These are phyloP conservation scores for Leccinum idahoense DNA, from an alignment of 1,284 basidiomycete genomes.

Conservation along the genomic window DNA sequence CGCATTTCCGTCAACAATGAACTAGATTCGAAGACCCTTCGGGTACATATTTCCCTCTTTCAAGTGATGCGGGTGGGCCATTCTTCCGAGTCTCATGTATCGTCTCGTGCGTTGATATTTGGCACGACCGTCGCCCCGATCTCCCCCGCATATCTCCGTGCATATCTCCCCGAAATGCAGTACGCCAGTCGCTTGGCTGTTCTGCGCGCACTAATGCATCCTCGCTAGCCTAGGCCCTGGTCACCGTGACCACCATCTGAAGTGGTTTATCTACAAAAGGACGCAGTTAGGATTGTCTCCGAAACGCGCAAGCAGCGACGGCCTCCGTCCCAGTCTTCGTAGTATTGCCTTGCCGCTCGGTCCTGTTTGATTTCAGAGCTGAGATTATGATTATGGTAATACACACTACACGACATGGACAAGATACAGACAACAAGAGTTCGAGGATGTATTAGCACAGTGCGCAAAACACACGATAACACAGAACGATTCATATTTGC, in stretches of 20 bases:
- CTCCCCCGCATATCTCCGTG: conserved; percentile 55
- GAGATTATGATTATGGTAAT: conserved; percentile 10
- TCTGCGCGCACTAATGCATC: conserved; percentile 3
- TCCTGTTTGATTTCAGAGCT: not conserved
- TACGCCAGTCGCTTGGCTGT: conserved; percentile 31
- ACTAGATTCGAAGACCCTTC: too few species aligned
- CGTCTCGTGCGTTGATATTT: conserved; percentile 67
- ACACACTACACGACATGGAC: conserved; percentile 20
- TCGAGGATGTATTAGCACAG: not conserved
- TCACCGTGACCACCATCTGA: conserved; percentile 87
- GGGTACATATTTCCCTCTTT: too few species aligned
- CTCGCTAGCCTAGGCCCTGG: conserved; percentile 58
- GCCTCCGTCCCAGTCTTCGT: conserved; percentile 15
- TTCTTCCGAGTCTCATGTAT: too few species aligned
- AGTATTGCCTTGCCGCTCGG: conserved; percentile 4
- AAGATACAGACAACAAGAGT: conserved; percentile 21
- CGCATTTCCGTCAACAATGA: too few species aligned
- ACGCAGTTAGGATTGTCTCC: conserved; percentile 33
- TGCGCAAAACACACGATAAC: conserved; percentile 2
- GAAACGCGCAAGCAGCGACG: conserved; percentile 30
- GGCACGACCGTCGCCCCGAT: conserved; percentile 81
- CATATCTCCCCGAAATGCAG: conserved; percentile 63
- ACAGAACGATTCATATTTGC: conserved; percentile 9
- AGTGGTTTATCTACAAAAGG: conserved; percentile 55
- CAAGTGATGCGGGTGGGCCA: too few species aligned